Conservation (phyloP, 306 rosid genomes). For the Pyrus betulifolia region DNA sequence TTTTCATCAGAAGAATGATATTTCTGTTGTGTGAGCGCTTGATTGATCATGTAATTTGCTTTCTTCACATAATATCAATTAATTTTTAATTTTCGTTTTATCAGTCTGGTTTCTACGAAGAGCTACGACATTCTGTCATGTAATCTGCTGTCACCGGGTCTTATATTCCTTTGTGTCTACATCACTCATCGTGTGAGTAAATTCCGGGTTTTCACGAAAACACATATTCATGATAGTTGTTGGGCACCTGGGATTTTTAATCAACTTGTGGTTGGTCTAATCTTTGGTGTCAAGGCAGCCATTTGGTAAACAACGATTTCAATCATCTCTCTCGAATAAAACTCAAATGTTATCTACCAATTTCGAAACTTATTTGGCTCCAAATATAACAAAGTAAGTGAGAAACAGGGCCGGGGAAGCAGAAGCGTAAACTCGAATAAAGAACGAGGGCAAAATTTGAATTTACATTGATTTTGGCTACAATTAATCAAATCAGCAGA, state of each 20-base stretch:
- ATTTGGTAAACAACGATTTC: not conserved
- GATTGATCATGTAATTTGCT: not conserved
- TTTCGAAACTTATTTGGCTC: not conserved
- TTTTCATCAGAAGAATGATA: not conserved
- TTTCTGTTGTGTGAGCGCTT: not conserved
- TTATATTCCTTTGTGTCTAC: not conserved
- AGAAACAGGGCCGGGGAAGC: not conserved
- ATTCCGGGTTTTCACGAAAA: too few species aligned
- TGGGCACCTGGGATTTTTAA: not conserved
- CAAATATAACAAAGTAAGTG: not conserved
- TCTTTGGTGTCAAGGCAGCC: not conserved
- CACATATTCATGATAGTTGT: not conserved
- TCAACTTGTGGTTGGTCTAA: not conserved
- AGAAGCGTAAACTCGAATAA: not conserved
- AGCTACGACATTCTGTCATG: not conserved
- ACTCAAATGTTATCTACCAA: too few species aligned
- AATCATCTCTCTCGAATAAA: not conserved
- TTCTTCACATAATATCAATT: not conserved
- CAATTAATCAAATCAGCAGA: not conserved
- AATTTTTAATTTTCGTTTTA: not conserved
- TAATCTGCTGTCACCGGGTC: not conserved
- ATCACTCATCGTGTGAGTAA: not conserved
- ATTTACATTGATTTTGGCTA: slow-evolving; percentile 8
- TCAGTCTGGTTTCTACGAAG: not conserved
- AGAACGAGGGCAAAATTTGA: not conserved